A percentile compares a stretch with the other conserved stretches of the same genome.
Evolutionary conservation across 192 early-diverging fungal genomes (phyloP).

Genomic region (Phycomyces nitens): DNA sequence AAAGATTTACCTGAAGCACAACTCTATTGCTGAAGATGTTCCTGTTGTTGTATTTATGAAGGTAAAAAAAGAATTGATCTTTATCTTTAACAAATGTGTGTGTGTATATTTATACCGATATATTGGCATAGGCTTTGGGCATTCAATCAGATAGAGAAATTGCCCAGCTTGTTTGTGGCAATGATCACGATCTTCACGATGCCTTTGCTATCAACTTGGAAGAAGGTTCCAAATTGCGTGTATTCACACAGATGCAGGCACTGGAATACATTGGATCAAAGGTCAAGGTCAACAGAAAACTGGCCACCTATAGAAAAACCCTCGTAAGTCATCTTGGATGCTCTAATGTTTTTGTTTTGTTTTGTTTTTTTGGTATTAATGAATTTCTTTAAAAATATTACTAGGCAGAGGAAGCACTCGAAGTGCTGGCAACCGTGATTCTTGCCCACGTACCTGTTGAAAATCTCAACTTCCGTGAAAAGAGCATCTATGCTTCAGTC

Average conservation of each 20-base stretch:
- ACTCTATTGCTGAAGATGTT: slow-evolving; percentile 82
- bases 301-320: slow-evolving; percentile 47
- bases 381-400: not conserved
- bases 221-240: slow-evolving; percentile 66
- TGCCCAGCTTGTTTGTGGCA: slow-evolving; percentile 86
- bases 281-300: slow-evolving; percentile 64
- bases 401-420: slow-evolving; percentile 80
- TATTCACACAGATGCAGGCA: slow-evolving; percentile 90
- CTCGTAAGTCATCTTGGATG: slow-evolving; percentile 41
- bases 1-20: slow-evolving; percentile 86
- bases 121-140: slow-evolving; percentile 70
- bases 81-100: not conserved
- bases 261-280: slow-evolving; percentile 83
- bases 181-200: slow-evolving; percentile 76
- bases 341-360: too few relatives aligned
- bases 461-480: slow-evolving; percentile 83
- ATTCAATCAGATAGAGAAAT: slow-evolving; percentile 95
- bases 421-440: slow-evolving; percentile 82
- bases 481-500: slow-evolving; percentile 88
- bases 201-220: slow-evolving; percentile 86
- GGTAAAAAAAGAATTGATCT: slow-evolving; percentile 23
- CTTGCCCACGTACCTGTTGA: slow-evolving; percentile 89
- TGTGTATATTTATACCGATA: not conserved
- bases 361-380: not conserved
- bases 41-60: slow-evolving; percentile 87